phyloP scores from a whole-genome alignment of 2,329 filamentous ascomycete species.

The Cadophora sp. region DNA sequence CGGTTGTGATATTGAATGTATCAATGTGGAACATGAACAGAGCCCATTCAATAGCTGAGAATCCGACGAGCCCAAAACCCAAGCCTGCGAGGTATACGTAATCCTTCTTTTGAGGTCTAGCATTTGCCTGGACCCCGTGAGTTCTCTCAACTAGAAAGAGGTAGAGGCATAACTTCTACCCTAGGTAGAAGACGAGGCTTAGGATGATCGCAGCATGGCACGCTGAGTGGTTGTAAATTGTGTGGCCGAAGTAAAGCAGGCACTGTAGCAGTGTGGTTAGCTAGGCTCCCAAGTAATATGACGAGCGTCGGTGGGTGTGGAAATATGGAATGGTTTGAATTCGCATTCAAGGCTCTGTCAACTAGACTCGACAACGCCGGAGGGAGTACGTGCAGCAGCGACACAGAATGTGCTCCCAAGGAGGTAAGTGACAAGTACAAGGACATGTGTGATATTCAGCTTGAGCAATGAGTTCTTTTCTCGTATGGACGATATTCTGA shows the following conservation, averaged over 20 bases:
- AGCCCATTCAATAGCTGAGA: constrained; percentile 2
- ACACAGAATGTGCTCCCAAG: constrained; percentile 23
- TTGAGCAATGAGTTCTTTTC: constrained; percentile 5
- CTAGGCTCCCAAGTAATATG: neutral
- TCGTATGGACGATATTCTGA: constrained; percentile 12
- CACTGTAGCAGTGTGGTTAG: neutral
- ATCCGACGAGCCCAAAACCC: neutral
- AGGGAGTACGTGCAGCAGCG: neutral
- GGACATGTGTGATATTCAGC: constrained; percentile 8
- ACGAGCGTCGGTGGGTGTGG: neutral
- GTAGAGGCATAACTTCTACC: constrained; percentile 23
- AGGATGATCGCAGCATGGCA: constrained; percentile 20
- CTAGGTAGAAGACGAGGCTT: constrained; percentile 23
- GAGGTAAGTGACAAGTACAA: constrained; percentile 18
- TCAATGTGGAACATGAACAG: constrained; percentile 12
- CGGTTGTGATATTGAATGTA: neutral
- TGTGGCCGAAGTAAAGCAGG: constrained; percentile 20
- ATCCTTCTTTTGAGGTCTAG: constrained; percentile 3
- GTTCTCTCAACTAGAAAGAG: constrained; percentile 26
- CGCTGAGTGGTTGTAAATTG: constrained; percentile 2
- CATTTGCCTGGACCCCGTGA: constrained; percentile 14
- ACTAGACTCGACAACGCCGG: neutral
- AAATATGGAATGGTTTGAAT: neutral
- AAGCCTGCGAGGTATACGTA: constrained; percentile 20
- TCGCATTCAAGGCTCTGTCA: neutral